Evolutionary conservation across 2,329 filamentous ascomycete species (phyloP).

Genomic region (Calonectria pteridis): DNA sequence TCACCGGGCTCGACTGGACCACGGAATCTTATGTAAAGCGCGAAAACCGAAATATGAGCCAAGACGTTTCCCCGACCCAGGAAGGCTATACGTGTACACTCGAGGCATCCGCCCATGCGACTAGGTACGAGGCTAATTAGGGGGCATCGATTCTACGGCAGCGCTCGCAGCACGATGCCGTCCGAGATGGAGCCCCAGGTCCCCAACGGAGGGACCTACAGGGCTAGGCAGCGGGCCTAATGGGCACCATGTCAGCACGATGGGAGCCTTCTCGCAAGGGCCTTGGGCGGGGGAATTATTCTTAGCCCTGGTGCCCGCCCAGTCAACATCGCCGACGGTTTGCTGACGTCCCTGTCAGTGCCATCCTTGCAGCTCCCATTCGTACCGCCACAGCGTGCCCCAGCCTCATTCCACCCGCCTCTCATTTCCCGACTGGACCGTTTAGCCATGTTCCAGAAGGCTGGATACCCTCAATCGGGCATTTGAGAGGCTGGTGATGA

Average conservation of each 20-base stretch:
- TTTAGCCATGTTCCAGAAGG: background rate
- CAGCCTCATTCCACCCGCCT: constrained; percentile 22
- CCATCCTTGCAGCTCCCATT: constrained; percentile 4
- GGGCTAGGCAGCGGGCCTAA: constrained; percentile 12
- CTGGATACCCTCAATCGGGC: background rate
- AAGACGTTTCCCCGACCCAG: constrained; percentile 33
- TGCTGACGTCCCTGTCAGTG: constrained; percentile 6
- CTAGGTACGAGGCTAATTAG: constrained; percentile 25
- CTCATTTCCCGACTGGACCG: background rate
- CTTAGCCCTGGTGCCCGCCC: constrained; percentile 6
- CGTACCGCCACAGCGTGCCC: constrained; percentile 11
- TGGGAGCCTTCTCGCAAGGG: background rate
- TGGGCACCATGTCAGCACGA: constrained; percentile 1
- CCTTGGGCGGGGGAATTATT: constrained; percentile 9
- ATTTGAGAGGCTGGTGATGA: constrained; percentile 18
- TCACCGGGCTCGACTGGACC: constrained; percentile 8
- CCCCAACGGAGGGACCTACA: background rate
- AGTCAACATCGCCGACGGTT: background rate
- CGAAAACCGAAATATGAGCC: constrained; percentile 19
- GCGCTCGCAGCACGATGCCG: constrained; percentile 1
- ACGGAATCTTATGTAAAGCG: constrained; percentile 28
- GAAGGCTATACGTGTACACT: constrained; percentile 40
- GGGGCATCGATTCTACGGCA: constrained; percentile 8
- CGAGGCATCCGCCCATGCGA: constrained; percentile 38
- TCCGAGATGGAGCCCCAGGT: constrained; percentile 6